Evolutionary conservation across 176 grass and related monocot genomes (phyloP).

Genomic region (Neostapfia colusana): DNA sequence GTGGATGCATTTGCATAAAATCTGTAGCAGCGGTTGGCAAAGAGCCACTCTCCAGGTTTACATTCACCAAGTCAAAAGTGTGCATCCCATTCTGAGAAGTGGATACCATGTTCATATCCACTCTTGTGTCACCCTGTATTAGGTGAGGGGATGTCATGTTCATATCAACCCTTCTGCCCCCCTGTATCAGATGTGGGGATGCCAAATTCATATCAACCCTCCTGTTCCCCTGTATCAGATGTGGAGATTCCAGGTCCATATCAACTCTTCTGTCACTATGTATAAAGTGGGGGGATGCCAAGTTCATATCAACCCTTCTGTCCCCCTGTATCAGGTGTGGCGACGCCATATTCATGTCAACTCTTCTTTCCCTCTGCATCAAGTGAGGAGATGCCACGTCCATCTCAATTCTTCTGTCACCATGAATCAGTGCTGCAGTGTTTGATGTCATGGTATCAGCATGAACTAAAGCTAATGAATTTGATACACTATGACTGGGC

Average conservation of each 20-base stretch:
- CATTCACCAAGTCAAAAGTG: constrained; percentile 53
- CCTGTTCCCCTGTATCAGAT: constrained; percentile 41
- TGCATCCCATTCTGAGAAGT: constrained; percentile 50
- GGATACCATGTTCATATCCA: constrained; percentile 62
- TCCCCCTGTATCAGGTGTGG: constrained; percentile 48
- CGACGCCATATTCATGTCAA: constrained; percentile 53
- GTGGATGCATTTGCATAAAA: constrained; percentile 67
- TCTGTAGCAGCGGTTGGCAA: constrained; percentile 57
- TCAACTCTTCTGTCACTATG: constrained; percentile 53
- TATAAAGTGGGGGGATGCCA: constrained; percentile 45
- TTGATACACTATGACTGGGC: constrained; percentile 38
- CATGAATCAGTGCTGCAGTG: constrained; percentile 30
- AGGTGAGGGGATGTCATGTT: constrained; percentile 39
- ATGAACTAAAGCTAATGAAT: constrained; percentile 37
- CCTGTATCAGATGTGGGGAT: constrained; percentile 42
- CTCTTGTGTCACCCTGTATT: constrained; percentile 42
- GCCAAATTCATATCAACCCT: constrained; percentile 52
- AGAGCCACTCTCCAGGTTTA: constrained; percentile 52
- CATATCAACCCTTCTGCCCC: constrained; percentile 52
- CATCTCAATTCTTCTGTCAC: constrained; percentile 56
- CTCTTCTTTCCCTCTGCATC: constrained; percentile 52
- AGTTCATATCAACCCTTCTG: constrained; percentile 45
- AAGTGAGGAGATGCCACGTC: constrained; percentile 56
- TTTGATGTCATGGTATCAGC: constrained; percentile 43
- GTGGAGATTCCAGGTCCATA: constrained; percentile 52